Evolutionary conservation across 305 asterid genomes (phyloP).

Genomic region (Fraxinus paxiana): DNA sequence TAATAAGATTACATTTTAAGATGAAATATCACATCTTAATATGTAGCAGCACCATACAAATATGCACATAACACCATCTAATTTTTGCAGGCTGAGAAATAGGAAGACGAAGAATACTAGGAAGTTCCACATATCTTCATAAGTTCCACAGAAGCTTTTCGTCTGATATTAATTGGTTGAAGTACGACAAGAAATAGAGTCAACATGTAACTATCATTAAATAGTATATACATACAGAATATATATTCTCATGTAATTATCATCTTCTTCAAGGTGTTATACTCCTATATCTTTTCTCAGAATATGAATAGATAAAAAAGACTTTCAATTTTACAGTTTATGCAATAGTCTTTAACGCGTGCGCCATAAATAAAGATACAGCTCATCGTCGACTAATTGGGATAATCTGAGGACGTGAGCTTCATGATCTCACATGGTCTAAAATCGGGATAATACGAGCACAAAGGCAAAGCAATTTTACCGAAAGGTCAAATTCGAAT

Average conservation of each 20-base stretch:
- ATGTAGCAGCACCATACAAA: background rate
- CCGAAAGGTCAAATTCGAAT: background rate
- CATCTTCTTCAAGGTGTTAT: background rate
- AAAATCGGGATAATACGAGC: background rate
- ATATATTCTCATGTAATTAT: background rate
- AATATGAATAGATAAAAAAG: background rate
- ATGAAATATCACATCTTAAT: background rate
- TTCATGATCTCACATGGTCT: background rate
- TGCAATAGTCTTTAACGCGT: background rate
- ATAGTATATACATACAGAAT: background rate
- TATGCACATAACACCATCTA: background rate
- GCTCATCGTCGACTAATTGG: background rate
- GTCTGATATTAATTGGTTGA: background rate
- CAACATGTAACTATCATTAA: background rate
- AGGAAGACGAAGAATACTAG: conserved; percentile 26
- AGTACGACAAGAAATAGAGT: background rate
- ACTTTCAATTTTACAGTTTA: background rate
- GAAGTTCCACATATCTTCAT: background rate
- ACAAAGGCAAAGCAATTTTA: background rate
- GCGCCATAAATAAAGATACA: background rate
- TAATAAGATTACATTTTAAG: background rate
- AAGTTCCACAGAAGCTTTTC: background rate
- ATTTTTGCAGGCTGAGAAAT: conserved; percentile 50
- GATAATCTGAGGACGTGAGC: background rate
- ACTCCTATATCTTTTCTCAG: background rate